These are phyloP conservation scores for Heliamphora pulchella DNA, from an alignment of 179 eudicot genomes.

Conservation along the genomic window DNA sequence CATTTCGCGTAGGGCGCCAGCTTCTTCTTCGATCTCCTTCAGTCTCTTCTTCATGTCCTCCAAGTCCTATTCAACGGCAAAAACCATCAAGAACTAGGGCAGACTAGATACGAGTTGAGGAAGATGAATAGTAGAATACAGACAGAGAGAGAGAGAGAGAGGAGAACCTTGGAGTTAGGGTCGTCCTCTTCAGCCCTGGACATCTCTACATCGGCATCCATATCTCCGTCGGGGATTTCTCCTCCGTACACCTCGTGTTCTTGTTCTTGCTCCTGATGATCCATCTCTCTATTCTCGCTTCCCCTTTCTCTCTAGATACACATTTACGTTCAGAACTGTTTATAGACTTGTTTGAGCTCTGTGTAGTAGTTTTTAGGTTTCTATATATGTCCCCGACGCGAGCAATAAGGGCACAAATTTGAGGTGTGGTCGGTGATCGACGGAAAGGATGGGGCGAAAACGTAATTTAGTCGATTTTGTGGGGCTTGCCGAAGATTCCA, in stretches of 20 bases:
- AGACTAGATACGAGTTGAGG: background rate
- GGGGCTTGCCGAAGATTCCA: background rate
- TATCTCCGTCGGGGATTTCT: conserved; percentile 38
- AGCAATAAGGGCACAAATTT: conserved; percentile 14
- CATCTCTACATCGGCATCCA: conserved; percentile 42
- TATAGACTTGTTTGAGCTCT: background rate
- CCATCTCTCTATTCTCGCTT: conserved; percentile 15
- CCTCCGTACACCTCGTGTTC: conserved; percentile 43
- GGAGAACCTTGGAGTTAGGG: conserved; percentile 24
- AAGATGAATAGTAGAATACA: background rate
- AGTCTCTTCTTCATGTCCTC: conserved; percentile 44
- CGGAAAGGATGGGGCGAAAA: background rate
- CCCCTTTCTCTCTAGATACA: background rate
- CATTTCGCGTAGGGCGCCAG: conserved; percentile 44
- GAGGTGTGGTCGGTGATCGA: conserved; percentile 6
- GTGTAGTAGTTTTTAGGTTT: background rate
- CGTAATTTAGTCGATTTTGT: background rate
- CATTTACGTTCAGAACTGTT: no score
- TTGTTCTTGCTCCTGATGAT: conserved; percentile 25
- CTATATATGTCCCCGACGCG: background rate
- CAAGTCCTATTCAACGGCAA: conserved; percentile 25
- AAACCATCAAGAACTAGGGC: conserved; percentile 3
- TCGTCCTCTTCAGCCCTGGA: conserved; percentile 28
- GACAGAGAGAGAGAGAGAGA: background rate
- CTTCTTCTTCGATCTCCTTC: conserved; percentile 45